Evolutionary conservation across 2,329 filamentous ascomycete species (phyloP).

Genomic region (Rhexocercosporidium sp.): DNA sequence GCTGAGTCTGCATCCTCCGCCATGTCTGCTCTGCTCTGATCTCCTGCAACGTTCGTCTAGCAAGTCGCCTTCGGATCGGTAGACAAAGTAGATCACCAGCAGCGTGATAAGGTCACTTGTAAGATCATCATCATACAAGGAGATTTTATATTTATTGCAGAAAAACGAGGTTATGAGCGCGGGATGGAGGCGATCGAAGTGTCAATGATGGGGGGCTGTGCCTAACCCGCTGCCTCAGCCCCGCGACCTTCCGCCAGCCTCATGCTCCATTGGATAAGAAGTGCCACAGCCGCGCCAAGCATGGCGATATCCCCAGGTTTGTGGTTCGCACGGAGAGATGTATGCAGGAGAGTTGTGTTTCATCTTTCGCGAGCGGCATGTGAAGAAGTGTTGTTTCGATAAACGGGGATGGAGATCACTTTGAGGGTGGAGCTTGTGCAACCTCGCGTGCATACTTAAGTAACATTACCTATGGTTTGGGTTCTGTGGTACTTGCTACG

Average conservation of each 20-base stretch:
- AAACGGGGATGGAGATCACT: background rate
- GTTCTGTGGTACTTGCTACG: background rate
- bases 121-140: conserved; percentile 2
- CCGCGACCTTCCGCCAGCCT: conserved; percentile 3
- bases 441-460: background rate
- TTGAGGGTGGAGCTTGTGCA: background rate
- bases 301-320: background rate
- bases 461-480: background rate
- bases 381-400: background rate
- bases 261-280: background rate
- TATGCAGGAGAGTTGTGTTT: conserved; percentile 7
- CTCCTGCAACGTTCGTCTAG: background rate
- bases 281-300: background rate
- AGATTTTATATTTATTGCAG: background rate
- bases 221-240: background rate
- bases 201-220: background rate
- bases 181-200: background rate
- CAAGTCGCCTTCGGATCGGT: background rate
- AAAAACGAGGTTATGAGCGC: background rate
- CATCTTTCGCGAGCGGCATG: background rate
- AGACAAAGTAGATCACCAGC: background rate
- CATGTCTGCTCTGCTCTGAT: background rate
- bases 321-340: background rate
- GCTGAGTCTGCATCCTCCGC: conserved; percentile 28
- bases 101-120: background rate